Base-by-base conservation (phyloP, 2,329 filamentous ascomycete species). In the Lasiodiplodia citricola region DNA sequence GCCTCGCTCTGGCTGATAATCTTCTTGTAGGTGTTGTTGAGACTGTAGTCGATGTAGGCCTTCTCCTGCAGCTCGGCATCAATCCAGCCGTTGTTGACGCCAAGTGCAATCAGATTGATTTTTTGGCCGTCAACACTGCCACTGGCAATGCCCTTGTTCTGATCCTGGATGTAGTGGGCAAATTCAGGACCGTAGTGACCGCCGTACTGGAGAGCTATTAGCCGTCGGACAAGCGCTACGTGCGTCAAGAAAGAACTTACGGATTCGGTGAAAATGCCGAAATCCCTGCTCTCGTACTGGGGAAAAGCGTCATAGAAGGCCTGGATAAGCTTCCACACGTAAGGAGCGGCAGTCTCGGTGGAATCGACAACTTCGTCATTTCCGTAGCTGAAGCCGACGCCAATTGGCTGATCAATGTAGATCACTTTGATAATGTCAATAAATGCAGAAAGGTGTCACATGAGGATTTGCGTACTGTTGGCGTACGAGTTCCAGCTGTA, bases 291-390 rank as follows among this genome's bases (percentile, higher is more conserved):
- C 38, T 72, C 66, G n/a, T 70, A 68, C 47, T 54, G 31, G 5
- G 66, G 56, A 11, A 63, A 63, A n/a, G 54, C 21, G 2, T 54
- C 56, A 57, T 77, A 80, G 71, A 80, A 81, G 2, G 77, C 83
- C 74, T 89, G 87, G 58, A 88, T 75, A n/a, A 88, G 78, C 2
- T 80, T 83, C 87, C 86, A 89, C n/a, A 88, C 82, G 60, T 81
- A 81, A 0, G 81, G 80, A 3, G 84, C 83, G 11, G 84, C 84
- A 2, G 80, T 81, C 11, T 79, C 77, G 3, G 84, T 86, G 31
- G 80, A 82, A 3, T 78, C 80, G 35, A 80, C 78, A 18, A 35
- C 31, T 35, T 71, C 71, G 47, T 76, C 72, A 6, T 72, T 76
- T 31, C 75, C 81, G 71, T 83, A 84, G 2, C 79, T 82, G 71